These are phyloP conservation scores for Takakia lepidozioides DNA, from an alignment of 225 moss, liverwort and hornwort genomes.

Conservation along the genomic window DNA sequence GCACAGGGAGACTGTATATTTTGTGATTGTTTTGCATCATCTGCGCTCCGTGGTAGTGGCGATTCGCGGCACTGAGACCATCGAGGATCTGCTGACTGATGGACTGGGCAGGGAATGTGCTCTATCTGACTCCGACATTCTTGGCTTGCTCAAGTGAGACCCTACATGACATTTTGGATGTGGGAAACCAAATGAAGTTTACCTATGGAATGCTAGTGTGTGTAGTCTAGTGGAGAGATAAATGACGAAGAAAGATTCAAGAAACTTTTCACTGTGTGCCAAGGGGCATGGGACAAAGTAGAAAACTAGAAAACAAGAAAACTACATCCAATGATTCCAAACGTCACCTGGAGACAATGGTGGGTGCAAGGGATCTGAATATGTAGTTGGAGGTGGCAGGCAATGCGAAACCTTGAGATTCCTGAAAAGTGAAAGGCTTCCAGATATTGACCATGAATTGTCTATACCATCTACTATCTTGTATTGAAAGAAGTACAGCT, in stretches of 20 bases:
- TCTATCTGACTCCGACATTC: constrained; percentile 58
- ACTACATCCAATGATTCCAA: too few species aligned
- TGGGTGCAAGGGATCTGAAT: too few species aligned
- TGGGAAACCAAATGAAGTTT: not conserved
- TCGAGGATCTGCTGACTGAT: constrained; percentile 82
- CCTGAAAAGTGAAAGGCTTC: not conserved
- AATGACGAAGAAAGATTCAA: too few species aligned
- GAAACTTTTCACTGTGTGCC: too few species aligned
- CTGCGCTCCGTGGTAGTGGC: constrained; percentile 51
- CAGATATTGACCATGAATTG: constrained; percentile 1
- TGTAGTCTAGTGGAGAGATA: too few species aligned
- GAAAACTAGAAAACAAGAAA: too few species aligned
- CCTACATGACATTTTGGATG: not conserved
- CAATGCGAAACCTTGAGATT: too few species aligned
- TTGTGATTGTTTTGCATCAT: constrained; percentile 62
- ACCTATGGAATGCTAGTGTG: not conserved
- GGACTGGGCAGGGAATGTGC: constrained; percentile 65
- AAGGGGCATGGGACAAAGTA: too few species aligned
- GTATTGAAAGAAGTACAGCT: constrained; percentile 19
- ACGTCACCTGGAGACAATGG: too few species aligned
- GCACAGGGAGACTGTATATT: constrained; percentile 74
- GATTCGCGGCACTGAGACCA: constrained; percentile 83
- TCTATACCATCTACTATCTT: not conserved
- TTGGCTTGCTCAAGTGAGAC: constrained; percentile 67
- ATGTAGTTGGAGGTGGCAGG: too few species aligned